Base-by-base conservation (phyloP, 2,329 filamentous ascomycete genomes). In the Aspergillus terreus region DNA sequence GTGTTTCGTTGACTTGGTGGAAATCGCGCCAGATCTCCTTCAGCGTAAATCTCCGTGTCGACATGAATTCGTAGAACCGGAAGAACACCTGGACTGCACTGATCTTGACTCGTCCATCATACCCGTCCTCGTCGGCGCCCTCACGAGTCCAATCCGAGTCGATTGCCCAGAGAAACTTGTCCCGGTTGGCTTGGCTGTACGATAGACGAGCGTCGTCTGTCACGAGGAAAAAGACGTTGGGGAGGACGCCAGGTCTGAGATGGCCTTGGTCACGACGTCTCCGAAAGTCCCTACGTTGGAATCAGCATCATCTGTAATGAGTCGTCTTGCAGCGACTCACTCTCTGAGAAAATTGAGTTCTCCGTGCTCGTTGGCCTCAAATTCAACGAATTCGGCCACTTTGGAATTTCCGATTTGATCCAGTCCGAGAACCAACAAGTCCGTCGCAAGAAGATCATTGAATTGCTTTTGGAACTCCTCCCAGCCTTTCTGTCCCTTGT, bases 11-110 rank as follows among this genome's bases (percentile, higher is more conserved):
- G 12, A 36, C 33, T 36, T 36, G 6, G 33, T 36, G 33, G 44
- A 52, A 58, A 30, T 56, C 53, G 12, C 14, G 46, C 53, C 56
- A 58, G 15, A 58, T 42, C n/a, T 58, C 49, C 23, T 51, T 58
- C 40, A 58, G 30, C 5, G 53, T 44, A 27, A 46, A 54, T 4
- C 23, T 14, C 2, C 14, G 21, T 15, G 43, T 48, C 4, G 53
- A 56, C 46, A 58, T 56, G 32, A 54, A 56, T 5, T 54, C 52
- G 45, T 56, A 58, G 15, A 56, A 52, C 17, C 50, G 47, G 35
- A 25, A 47, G 14, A 48, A 58, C 9, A 51, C 19, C 1, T 46
- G 38, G 23, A 6, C 42, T 30, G 27, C 45, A 11, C 19, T 38
- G 27, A 58, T 49, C 30, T 51, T 55, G 27, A 58, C 44, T 14